These are phyloP conservation scores for Camillea tinctor DNA, from an alignment of 2,329 filamentous ascomycete species.

Conservation along the genomic window DNA sequence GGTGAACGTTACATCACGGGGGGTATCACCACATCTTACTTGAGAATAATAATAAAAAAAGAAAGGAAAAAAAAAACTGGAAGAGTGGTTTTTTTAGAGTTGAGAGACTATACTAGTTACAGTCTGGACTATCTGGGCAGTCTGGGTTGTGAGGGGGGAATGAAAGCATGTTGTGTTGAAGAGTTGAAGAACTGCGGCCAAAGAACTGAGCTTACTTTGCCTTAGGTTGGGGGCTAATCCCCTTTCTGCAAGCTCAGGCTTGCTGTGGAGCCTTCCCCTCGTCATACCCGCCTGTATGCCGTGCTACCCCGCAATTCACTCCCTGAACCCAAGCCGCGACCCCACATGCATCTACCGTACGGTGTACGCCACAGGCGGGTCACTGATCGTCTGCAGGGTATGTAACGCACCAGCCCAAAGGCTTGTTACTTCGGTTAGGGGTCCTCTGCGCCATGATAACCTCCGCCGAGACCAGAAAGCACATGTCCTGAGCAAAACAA, in stretches of 20 bases:
- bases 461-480: too few species aligned
- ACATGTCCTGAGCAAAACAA: background rate
- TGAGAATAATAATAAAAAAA: too few species aligned
- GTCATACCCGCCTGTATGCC: slow-evolving; percentile 11
- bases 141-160: too few species aligned
- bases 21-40: background rate
- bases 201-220: background rate
- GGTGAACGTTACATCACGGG: background rate
- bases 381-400: background rate
- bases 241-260: background rate
- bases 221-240: background rate
- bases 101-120: too few species aligned
- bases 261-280: background rate
- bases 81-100: background rate
- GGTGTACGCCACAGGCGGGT: background rate
- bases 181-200: too few species aligned
- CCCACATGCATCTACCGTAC: background rate
- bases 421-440: background rate
- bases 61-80: too few species aligned
- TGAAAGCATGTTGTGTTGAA: background rate
- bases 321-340: background rate
- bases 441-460: background rate
- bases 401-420: background rate
- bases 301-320: slow-evolving; percentile 25
- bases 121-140: too few species aligned